Evolutionary conservation across 2,329 filamentous ascomycete genomes (phyloP), one percentile per base, ranked within the genome.

Genomic region (Fusarium sp.): DNA sequence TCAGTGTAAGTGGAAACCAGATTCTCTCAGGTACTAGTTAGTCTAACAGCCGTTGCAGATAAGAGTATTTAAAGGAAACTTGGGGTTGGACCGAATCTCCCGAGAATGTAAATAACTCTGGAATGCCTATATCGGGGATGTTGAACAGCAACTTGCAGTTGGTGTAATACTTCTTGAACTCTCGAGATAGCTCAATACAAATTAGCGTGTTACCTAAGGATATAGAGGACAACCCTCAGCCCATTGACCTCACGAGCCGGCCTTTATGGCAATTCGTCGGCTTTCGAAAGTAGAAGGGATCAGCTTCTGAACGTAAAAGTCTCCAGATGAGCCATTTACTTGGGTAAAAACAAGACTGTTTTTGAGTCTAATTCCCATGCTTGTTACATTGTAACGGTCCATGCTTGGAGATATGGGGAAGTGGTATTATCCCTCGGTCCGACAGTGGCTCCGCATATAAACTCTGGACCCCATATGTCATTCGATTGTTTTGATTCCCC

Each of bases 21-120:
- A 19, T 10, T 7, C 1, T 19, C 7, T 33, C 10, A 10, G 8
- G 10, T 4, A 7, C 25, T 15, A 27, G 3, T 4, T 8, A 9
- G n/a, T 25, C 55, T 74, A 18, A 76, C 44, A 14, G 9, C 10
- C 14, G n/a, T 14, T 29, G 3, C 31, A 76, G 75, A 25, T 75
- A 67, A 61, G 59, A 74, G 19, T 77, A 76, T 52, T 37, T 77
- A 14, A 74, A 72, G n/a, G 75, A 77, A 33, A 41, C 66, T 4
- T 77, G 75, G 75, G 75, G 75, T 3, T 77, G 75, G 75, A 64
- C 66, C 11, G 75, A 77, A 10, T 76, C 75, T 1, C 73, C 75
- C 4, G 45, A 63, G 3, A 72, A 70, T 7, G 16, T 60, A n/a
- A 54, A 59, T 45, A 35, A 35, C 33, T 29, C 61, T 18, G 71